Evolutionary conservation across 2,329 filamentous ascomycete species (phyloP).

Genomic region (Escovopsis sp.): DNA sequence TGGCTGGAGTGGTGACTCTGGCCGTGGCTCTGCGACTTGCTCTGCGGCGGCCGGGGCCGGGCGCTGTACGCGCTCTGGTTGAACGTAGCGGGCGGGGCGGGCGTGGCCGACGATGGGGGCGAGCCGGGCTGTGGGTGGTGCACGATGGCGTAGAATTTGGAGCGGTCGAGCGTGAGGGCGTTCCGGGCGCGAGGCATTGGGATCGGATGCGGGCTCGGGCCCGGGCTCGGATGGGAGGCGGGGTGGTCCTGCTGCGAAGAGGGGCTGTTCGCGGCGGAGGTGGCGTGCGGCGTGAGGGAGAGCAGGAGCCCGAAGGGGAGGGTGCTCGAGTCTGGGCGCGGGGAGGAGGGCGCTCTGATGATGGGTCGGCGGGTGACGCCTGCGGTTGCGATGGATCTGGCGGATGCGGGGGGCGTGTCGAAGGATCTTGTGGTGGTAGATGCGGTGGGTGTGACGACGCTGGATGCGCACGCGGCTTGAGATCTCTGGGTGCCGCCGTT

Average conservation of each 20-base stretch:
- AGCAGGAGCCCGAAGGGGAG: background rate
- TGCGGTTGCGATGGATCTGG: background rate
- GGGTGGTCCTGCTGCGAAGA: too few species aligned
- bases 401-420: too few species aligned
- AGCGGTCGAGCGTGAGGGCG: background rate
- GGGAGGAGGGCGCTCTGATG: background rate
- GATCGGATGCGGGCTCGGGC: too few species aligned
- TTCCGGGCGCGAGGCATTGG: background rate
- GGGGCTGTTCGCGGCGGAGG: too few species aligned
- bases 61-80: too few species aligned
- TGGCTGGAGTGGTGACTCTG: too few species aligned
- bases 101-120: background rate
- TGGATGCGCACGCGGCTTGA: too few species aligned
- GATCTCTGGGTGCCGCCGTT: too few species aligned
- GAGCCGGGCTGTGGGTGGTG: background rate
- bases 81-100: background rate
- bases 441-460: too few species aligned
- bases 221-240: too few species aligned
- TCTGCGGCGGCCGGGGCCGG: too few species aligned
- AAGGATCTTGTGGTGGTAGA: background rate
- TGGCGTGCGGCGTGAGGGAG: background rate
- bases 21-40: too few species aligned
- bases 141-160: conserved; percentile 2
- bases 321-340: conserved; percentile 3
- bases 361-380: background rate